Evolutionary conservation across 2,329 filamentous ascomycete species (phyloP).

Genomic region (Lasiodiplodia citricola): DNA sequence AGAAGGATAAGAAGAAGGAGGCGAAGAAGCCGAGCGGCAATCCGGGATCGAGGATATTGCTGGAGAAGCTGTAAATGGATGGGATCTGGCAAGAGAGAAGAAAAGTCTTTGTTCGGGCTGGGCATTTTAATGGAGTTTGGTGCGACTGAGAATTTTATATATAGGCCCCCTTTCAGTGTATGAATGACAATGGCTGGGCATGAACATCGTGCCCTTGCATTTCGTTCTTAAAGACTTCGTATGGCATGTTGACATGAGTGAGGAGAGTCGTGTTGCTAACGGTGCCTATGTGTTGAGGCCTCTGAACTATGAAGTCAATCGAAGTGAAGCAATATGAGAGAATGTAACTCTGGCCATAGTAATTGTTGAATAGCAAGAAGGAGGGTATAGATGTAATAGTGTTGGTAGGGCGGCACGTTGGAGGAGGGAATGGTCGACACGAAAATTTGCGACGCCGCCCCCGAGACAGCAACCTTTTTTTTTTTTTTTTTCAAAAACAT

Average conservation of each 20-base stretch:
- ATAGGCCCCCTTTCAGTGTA: neutral
- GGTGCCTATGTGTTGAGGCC: neutral
- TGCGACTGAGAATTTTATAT: neutral
- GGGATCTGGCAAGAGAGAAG: neutral
- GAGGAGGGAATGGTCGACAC: too few species aligned
- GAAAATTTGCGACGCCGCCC: too few species aligned
- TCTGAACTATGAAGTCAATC: neutral
- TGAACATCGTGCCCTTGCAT: neutral
- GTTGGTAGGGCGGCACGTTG: too few species aligned
- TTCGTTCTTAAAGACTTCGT: neutral
- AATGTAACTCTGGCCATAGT: too few species aligned
- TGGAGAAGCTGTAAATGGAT: slow-evolving; percentile 40
- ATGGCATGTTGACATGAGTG: neutral
- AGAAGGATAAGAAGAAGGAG: slow-evolving; percentile 30
- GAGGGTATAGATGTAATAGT: too few species aligned
- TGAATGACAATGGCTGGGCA: neutral
- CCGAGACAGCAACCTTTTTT: too few species aligned
- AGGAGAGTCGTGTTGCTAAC: neutral
- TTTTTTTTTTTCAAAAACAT: too few species aligned
- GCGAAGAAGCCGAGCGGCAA: slow-evolving; percentile 49
- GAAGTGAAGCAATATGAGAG: too few species aligned
- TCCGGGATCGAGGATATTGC: slow-evolving; percentile 53
- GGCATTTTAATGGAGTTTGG: neutral
- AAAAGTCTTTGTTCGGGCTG: neutral
- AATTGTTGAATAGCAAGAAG: too few species aligned